phyloP scores from a whole-genome alignment of 306 rosid species.

The Castanea sativa region DNA sequence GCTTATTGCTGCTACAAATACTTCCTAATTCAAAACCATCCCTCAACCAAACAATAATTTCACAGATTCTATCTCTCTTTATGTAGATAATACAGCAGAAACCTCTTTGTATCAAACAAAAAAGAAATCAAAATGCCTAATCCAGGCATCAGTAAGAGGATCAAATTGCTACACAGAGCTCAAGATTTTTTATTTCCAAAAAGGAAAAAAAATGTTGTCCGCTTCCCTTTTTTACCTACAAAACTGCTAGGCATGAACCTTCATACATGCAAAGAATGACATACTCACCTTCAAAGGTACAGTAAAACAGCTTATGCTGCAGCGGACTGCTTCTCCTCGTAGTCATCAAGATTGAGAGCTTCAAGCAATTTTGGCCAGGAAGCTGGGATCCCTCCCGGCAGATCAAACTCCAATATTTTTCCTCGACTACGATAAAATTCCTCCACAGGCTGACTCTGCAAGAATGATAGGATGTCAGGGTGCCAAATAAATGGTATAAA shows the following conservation, averaged over 20 bases:
- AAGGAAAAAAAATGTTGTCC: conserved; percentile 22
- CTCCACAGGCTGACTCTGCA: conserved; percentile 87
- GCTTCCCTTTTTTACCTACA: conserved; percentile 26
- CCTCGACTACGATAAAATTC: conserved; percentile 71
- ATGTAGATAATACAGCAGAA: conserved; percentile 16
- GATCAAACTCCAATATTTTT: conserved; percentile 84
- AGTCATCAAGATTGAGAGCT: conserved; percentile 82
- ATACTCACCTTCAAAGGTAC: conserved; percentile 34
- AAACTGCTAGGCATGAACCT: conserved; percentile 49
- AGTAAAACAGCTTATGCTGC: conserved; percentile 54
- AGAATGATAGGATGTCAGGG: conserved; percentile 13
- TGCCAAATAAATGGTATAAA: conserved; percentile 6
- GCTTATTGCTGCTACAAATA: conserved; percentile 28
- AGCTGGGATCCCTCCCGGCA: conserved; percentile 96
- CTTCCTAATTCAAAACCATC: conserved; percentile 15
- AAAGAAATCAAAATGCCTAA: conserved; percentile 7
- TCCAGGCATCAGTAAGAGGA: conserved; percentile 14
- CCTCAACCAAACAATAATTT: conserved; percentile 23
- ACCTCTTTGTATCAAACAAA: conserved; percentile 22
- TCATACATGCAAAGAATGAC: conserved; percentile 51
- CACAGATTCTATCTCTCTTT: conserved; percentile 10
- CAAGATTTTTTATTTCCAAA: conserved; percentile 23
- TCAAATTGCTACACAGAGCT: conserved; percentile 26
- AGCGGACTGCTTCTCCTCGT: conserved; percentile 66
- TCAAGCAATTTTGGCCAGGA: conserved; percentile 96